Evolutionary conservation across 768 basidiomycete species (phyloP).

Genomic region (Phylloporus sp.): DNA sequence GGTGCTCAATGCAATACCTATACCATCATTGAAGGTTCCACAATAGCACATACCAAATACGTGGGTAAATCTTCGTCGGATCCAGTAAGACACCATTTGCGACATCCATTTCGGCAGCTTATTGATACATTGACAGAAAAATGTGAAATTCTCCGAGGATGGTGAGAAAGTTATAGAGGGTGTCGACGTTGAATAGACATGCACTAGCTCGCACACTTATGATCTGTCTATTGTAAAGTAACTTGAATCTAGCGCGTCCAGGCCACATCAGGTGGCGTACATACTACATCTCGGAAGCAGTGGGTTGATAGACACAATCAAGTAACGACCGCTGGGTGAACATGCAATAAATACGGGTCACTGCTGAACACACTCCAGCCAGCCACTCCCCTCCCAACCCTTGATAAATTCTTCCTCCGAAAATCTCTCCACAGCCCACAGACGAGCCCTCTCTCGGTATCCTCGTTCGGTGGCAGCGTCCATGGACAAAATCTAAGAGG

Average conservation of each 20-base stretch:
- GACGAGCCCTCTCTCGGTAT: conserved; percentile 65
- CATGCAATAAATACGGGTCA: background rate
- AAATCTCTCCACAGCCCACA: conserved; percentile 70
- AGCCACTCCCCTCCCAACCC: conserved; percentile 67
- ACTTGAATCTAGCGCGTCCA: background rate
- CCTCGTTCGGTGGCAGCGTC: conserved; percentile 49
- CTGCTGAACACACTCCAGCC: conserved; percentile 37
- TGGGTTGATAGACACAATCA: background rate
- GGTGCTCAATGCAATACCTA: too few relatives aligned
- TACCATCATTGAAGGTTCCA: background rate
- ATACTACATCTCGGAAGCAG: background rate
- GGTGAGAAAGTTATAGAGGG: conserved; percentile 70
- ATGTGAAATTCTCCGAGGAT: conserved; percentile 75
- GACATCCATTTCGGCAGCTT: background rate
- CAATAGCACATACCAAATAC: conserved; percentile 79
- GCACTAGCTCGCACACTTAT: too few relatives aligned
- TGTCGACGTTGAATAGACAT: conserved; percentile 11
- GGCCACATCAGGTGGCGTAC: background rate
- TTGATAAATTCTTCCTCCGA: conserved; percentile 74
- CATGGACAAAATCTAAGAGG: conserved; percentile 44
- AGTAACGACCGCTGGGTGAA: background rate
- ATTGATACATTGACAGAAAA: conserved; percentile 42
- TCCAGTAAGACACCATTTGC: conserved; percentile 27
- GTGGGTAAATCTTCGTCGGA: conserved; percentile 61
- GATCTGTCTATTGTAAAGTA: background rate